Evolutionary conservation across 208 protist species (phyloP).

Genomic region (Wallacemonas sp.): DNA sequence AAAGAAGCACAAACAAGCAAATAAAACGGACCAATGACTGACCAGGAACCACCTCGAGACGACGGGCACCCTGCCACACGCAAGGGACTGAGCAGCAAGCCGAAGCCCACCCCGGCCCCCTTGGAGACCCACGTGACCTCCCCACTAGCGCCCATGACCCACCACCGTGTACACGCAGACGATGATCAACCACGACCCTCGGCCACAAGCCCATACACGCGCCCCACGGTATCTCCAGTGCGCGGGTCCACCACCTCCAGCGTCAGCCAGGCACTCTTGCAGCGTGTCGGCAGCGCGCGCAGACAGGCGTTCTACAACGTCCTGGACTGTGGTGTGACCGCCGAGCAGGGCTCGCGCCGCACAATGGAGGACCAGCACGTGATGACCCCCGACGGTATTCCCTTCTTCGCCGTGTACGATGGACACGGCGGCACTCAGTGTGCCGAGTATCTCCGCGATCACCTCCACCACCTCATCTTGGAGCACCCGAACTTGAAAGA

Average conservation of each 20-base stretch:
- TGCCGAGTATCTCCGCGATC: slow-evolving; percentile 81
- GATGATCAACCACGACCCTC: neutral
- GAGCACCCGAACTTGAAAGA: slow-evolving; percentile 58
- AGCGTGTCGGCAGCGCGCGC: slow-evolving; percentile 28
- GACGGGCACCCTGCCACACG: neutral
- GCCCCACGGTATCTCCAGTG: neutral
- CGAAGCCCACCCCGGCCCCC: neutral
- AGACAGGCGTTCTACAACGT: slow-evolving; percentile 56
- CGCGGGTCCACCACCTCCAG: neutral
- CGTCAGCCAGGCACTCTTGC: slow-evolving; percentile 13
- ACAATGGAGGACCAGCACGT: slow-evolving; percentile 92
- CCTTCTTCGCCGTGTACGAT: slow-evolving; percentile 91
- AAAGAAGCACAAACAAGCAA: too few relatives aligned
- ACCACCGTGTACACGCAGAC: neutral
- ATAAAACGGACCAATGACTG: too few relatives aligned
- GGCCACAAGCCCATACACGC: neutral
- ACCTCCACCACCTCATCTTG: slow-evolving; percentile 75
- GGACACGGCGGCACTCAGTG: slow-evolving; percentile 87
- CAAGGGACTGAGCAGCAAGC: slow-evolving; percentile 4
- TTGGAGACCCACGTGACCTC: neutral
- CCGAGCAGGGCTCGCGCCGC: slow-evolving; percentile 77
- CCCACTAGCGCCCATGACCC: slow-evolving; percentile 2
- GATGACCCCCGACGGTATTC: slow-evolving; percentile 78
- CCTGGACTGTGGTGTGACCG: slow-evolving; percentile 76
- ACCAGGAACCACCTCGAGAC: neutral